Base-by-base conservation (phyloP, 2,329 filamentous ascomycete species). In the Cadophora sp. region DNA sequence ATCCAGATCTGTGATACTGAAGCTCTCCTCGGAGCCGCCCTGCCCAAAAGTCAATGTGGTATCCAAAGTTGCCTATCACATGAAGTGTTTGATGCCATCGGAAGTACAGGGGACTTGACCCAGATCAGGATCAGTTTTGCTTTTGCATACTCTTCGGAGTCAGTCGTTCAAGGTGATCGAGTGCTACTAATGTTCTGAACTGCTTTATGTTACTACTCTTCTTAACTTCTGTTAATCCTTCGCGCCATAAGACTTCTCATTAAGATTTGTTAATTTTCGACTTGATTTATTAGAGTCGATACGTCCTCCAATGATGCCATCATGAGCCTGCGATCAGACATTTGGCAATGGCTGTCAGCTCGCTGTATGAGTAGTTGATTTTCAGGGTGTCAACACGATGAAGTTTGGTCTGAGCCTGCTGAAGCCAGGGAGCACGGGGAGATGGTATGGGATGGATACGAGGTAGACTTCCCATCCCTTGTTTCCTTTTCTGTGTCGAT, bases 301-400 rank as follows among this genome's bases (percentile, higher is more conserved):
- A 37, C 22, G 55, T 58, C 24, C 55, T 58, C 11, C 55, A 58
- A n/a, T 29, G 55, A 1, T 58, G 55, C n/a, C 55, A 58, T 24
- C 31, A 58, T 37, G 55, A 58, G 22, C n/a, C 55, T 11, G 55
- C 55, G 37, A 58, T 58, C 27, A 58, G 12, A 37, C 55, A 58
- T 58, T 9, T 31, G 4, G 29, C 22, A 31, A 58, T 37, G 22
- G 29, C 55, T 12, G 31, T 58, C 9, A 31, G 31, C 27, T 58
- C 7, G 3, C 29, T 58, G 2, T 37, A 58, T 24, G 31, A 58
- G 55, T 31, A 58, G 24, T 58, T 58, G 55, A 37, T 58, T 58
- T n/a, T 12, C 29, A 31, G 1, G 55, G 31, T 37, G 55, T 31
- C 31, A 24, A 24, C 19, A 58, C 29, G 8, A 37, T 37, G 29